phyloP scores from a whole-genome alignment of 495 filamentous ascomycete species.

The Hypoxylon lenormandii region DNA sequence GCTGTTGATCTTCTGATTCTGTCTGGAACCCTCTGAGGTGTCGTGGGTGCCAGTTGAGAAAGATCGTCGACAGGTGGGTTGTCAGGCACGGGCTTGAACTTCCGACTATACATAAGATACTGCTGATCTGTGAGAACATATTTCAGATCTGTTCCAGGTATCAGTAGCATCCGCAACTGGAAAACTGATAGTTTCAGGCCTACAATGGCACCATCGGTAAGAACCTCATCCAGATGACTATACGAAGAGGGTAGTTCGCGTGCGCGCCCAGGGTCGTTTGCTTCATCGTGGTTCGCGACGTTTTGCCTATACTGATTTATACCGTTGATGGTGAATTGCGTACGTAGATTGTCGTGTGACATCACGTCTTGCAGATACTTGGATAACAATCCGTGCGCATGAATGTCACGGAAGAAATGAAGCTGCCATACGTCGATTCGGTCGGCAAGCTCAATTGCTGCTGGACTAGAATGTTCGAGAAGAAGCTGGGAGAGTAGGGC shows the following conservation, averaged over 20 bases:
- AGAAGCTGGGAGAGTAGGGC: background rate
- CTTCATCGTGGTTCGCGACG: background rate
- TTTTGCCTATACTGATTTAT: background rate
- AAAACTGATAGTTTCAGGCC: background rate
- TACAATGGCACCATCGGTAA: background rate
- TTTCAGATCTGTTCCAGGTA: background rate
- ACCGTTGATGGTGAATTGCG: background rate
- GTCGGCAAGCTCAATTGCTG: background rate
- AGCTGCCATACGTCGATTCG: background rate
- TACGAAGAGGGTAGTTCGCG: background rate
- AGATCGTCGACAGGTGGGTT: background rate
- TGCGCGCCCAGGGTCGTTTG: background rate
- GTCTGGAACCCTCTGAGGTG: background rate
- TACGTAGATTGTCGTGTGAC: background rate
- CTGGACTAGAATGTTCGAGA: background rate
- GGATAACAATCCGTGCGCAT: background rate
- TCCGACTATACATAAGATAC: background rate
- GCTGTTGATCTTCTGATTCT: background rate
- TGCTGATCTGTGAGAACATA: background rate
- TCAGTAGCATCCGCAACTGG: background rate
- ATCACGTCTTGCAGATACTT: background rate
- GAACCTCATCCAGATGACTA: background rate
- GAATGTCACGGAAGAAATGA: background rate
- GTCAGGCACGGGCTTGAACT: background rate
- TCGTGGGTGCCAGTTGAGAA: background rate